Evolutionary conservation across 805 yeast species (phyloP), one percentile per base, ranked within the genome.

Genomic region (Candida dendrica): DNA sequence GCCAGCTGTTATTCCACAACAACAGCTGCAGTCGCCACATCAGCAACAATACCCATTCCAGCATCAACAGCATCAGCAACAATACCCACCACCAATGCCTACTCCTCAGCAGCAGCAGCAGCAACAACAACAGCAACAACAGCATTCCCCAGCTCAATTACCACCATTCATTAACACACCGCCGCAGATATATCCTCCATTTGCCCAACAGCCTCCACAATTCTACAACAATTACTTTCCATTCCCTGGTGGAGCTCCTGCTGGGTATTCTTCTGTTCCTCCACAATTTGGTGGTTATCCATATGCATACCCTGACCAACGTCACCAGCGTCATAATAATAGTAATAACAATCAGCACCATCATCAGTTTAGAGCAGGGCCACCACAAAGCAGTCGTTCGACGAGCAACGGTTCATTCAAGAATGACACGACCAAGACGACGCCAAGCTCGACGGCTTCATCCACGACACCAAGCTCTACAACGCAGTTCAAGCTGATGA

Each of bases 401-500:
- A 32, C 34, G 4, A 16, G 10, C 3, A 16, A 32, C 16, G 10
- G 18, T 6, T 24, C 27, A 8, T 24, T 24, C 7, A 24, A 24
- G 10, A 24, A 24, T 24, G 27, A 24, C 10, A 43, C 9, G 47
- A 46, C 10, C 45, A n/a, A n/a, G n/a, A n/a, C n/a, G n/a, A n/a
- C n/a, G n/a, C n/a, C n/a, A n/a, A n/a, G n/a, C n/a, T n/a, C n/a
- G n/a, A 50, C 38, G 19, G 10, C 15, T 17, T 6, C 15, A 15
- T 14, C 2, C 11, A 19, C 31, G 9, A 4, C 30, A 16, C 15
- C 18, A 8, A 22, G 31, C 4, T 35, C 33, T 17, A 59, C 55
- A 37, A n/a, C n/a, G n/a, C 38, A 58, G 14, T 35, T 40, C n/a
- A 59, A 57, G 36, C 37, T 59, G 14, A 59, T 52, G 55, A 59